Base-by-base conservation (phyloP, 345 rosid species). In the Draba incana region DNA sequence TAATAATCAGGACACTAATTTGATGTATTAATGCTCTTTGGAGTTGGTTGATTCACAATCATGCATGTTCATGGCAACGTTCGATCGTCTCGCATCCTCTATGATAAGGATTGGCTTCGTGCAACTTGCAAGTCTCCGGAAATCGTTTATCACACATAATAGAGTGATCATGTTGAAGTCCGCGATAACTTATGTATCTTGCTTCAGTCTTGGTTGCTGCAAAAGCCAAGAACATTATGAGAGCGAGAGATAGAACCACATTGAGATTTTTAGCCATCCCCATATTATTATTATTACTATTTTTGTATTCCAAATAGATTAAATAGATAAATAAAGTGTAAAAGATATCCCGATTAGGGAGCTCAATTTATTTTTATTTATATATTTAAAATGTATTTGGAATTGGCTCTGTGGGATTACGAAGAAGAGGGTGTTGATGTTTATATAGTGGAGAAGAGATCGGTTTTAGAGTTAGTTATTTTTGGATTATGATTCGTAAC, bases 251-350 rank as follows among this genome's bases (percentile, higher is more conserved):
- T 35, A 64, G 3, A 30, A 64, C 42, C 24, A 64, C 4, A 9
- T 57, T 49, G 7, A 48, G 0, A 64, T 3, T 48, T 13, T 49
- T 64, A 28, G 76, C 64, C 61, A 72, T 65, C n/a, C 66, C 66
- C 77, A 72, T 72, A 28, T 31, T 62, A 45, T 11, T 35, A 8
- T 37, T n/a, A 8, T 35, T 35, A 33, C 14, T 27, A 27, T 23
- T 44, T 3, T 45, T 27, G 7, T 10, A 2, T 46, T 53, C 42
- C 44, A 57, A 57, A 53, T 41, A 41, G 6, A 66, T 53, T 50
- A 65, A 62, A 56, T 50, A 72, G 4, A 65, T 49, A 55, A 27
- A 55, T 64, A 64, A 8, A 16, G 8, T 11, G 12, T 35, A 46
- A 55, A 27, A 37, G 31, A 71, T 63, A 46, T 50, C 0, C 57